Evolutionary conservation across 2,329 filamentous ascomycete species (phyloP), one percentile per base, ranked within the genome.

Genomic region (Westerdykella ornata): DNA sequence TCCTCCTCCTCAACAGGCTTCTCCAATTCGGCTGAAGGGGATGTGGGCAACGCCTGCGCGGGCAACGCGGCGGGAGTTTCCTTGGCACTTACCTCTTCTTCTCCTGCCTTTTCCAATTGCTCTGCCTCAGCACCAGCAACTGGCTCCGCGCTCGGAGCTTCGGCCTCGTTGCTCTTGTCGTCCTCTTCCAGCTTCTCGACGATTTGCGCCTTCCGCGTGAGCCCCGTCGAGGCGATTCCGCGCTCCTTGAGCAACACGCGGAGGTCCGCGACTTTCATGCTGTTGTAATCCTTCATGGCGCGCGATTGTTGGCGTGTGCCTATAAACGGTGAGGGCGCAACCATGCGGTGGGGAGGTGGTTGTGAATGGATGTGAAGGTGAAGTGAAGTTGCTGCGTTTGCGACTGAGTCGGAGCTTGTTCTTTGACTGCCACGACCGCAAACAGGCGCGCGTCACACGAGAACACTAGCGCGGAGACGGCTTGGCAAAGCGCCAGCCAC

Each of bases 191-290:
- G 57, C 48, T 66, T 70, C 43, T 73, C 70, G 26, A 74, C 60
- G 36, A 71, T 70, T 44, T 73, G 67, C 43, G 68, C 66, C 53
- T 74, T 74, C 36, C 70, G 60, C 38, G 69, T 69, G 20, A 74
- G 54, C 17, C 70, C 69, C 0, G 69, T 69, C 17, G 62, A 61
- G 1, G 70, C 58, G 42, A 74, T 72, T 35, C 63, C 62, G 37
- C 70, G 66, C 29, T 72, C 68, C 43, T 73, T 73, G 36, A 73
- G 57, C 39, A 72, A 41, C 42, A 68, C 60, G 47, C 68, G 67
- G 37, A 74, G 60, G 47, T 72, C 67, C 40, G 66, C 62, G 47
- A 74, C 71, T 17, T 71, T 73, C 34, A 68, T 61, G 45, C 66
- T 68, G 52, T 57, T 66, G 60, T 74, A 74, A 43, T 72, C 69